Base-by-base conservation (phyloP, 108 stramenopile genomes). In the Skeletonema tropicum region DNA sequence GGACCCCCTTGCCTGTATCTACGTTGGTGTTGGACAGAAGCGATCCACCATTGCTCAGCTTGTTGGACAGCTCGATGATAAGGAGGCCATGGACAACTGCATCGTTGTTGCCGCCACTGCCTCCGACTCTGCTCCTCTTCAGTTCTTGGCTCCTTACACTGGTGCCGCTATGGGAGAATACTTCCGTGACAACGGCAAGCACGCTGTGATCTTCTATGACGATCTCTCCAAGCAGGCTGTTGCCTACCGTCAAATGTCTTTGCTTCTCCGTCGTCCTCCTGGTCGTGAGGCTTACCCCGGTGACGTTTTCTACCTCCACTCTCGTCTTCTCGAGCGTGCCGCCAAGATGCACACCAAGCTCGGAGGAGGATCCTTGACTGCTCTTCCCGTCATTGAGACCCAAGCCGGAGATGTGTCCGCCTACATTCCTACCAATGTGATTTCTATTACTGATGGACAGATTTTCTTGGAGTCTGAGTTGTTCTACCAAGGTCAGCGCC, bases 251-350 rank as follows among this genome's bases (percentile, higher is more conserved):
- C 98, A 99, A 94, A 98, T 99, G 97, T 99, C 98, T 45, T 93
- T 99, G 69, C 92, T 99, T 77, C 98, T 99, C 83, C 97, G 99
- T 93, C 99, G 99, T 93, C 99, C 99, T 80, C 99, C 99, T 68
- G 99, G 99, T 74, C 99, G 99, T 86, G 99, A 99, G 94, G 99
- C 99, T 72, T 99, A 99, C 97, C 99, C 98, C 55, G 99, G 99
- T 75, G 99, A 99, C 77, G 99, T 99, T 64, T 99, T 99, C 94
- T 99, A 99, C 97, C 94, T 99, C 69, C 99, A 99, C 96, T 98
- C 97, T 67, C 99, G 99, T 84, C 97, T 99, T 71, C 92, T 99
- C 64, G 99, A 99, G 90, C 97, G 99, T 88, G 98, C 99, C 62
- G 97, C 98, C 83, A 99, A 99, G 97, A 97, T 99, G 96, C 94